Percentiles rank a stretch among this genome's conserved stretches.
phyloP scores from a whole-genome alignment of 2,329 filamentous ascomycete genomes.

The Fusarium sp. region DNA sequence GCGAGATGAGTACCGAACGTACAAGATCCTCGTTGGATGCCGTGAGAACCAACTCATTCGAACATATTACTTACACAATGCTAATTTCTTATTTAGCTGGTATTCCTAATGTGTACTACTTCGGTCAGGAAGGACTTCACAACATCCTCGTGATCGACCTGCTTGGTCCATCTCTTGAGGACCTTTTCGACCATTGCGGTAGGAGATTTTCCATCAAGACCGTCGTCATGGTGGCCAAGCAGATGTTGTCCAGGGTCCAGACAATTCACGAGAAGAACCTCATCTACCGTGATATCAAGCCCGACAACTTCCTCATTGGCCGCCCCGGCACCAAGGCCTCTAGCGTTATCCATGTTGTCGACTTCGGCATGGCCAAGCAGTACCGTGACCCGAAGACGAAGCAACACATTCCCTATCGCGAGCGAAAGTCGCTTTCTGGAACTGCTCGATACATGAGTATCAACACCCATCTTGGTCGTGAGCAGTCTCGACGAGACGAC shows the following conservation, averaged over 20 bases:
- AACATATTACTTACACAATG: slow-evolving; percentile 48
- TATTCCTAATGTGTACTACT: slow-evolving; percentile 99
- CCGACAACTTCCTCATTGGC: slow-evolving; percentile 98
- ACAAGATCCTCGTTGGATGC: slow-evolving; percentile 99
- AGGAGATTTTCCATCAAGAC: slow-evolving; percentile 96
- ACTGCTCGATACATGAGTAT: slow-evolving; percentile 99
- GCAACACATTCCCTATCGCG: slow-evolving; percentile 97
- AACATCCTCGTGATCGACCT: slow-evolving; percentile 99
- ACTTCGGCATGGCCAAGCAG: slow-evolving; percentile 99
- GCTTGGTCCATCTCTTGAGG: slow-evolving; percentile 92
- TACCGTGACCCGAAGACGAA: slow-evolving; percentile 99
- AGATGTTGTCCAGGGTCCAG: slow-evolving; percentile 96
- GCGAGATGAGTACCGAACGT: slow-evolving; percentile 98
- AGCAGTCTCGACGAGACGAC: slow-evolving; percentile 96
- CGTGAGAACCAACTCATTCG: slow-evolving; percentile 71
- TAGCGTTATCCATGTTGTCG: slow-evolving; percentile 98
- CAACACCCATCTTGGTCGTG: slow-evolving; percentile 96
- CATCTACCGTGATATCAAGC: slow-evolving; percentile 99
- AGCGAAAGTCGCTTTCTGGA: slow-evolving; percentile 95
- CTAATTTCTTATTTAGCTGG: slow-evolving; percentile 72
- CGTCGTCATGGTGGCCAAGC: slow-evolving; percentile 98
- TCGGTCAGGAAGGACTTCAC: slow-evolving; percentile 97
- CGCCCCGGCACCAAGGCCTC: slow-evolving; percentile 92
- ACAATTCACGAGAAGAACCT: slow-evolving; percentile 98
- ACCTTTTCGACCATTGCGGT: slow-evolving; percentile 97